Percentiles rank a stretch among this genome's conserved stretches.
Conservation (phyloP, 805 yeast genomes). For the Vanderwaltozyma tropicalis region DNA sequence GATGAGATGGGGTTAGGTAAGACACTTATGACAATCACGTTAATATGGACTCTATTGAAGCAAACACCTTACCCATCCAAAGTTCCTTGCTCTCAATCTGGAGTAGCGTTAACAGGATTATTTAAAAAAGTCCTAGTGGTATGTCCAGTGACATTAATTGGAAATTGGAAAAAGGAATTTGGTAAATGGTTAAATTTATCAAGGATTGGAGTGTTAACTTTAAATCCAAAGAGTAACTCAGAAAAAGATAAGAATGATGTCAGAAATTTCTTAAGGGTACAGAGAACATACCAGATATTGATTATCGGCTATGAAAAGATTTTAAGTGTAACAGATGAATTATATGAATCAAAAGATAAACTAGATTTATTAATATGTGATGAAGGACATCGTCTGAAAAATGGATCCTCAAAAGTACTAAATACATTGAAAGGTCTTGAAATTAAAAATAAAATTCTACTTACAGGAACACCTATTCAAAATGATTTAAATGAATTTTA, state of each 20-base stretch:
- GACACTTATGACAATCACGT: conserved; percentile 73
- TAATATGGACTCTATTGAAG: conserved; percentile 73
- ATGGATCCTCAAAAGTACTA: conserved; percentile 58
- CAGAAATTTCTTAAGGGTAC: conserved; percentile 50
- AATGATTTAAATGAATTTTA: conserved; percentile 80
- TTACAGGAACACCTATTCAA: conserved; percentile 91
- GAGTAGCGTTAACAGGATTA: conserved; percentile 28
- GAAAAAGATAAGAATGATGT: conserved; percentile 47
- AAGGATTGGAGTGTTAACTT: conserved; percentile 54
- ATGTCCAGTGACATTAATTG: conserved; percentile 83
- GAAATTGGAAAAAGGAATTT: conserved; percentile 84
- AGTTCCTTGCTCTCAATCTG: conserved; percentile 26
- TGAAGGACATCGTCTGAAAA: conserved; percentile 89
- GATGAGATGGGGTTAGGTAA: conserved; percentile 97
- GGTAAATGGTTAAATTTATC: conserved; percentile 73
- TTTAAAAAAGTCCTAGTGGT: conserved; percentile 61
- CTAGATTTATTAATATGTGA: conserved; percentile 79
- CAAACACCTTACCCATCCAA: conserved; percentile 42
- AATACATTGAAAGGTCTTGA: conserved; percentile 48
- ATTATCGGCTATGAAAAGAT: conserved; percentile 84
- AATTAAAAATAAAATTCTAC: conserved; percentile 46
- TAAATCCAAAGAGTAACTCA: conserved; percentile 39
- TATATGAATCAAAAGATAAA: conserved; percentile 31
- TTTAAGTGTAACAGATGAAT: conserved; percentile 40
- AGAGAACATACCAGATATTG: conserved; percentile 66